Evolutionary conservation across 2,329 filamentous ascomycete species (phyloP).

Genomic region (Teratosphaeria epicoccoides): DNA sequence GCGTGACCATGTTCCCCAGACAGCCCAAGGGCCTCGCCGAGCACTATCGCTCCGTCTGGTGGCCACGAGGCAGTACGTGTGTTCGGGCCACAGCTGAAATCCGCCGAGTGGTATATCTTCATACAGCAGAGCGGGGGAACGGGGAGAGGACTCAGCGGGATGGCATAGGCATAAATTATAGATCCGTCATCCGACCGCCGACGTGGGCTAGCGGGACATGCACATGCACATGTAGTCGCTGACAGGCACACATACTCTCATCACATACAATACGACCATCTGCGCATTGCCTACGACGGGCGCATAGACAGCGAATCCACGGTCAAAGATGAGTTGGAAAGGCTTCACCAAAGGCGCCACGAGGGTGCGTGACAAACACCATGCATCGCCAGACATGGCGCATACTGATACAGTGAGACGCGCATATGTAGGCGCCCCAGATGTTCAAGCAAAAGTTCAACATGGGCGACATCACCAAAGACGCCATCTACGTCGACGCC

Average conservation of each 20-base stretch:
- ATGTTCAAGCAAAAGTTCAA: constrained; percentile 87
- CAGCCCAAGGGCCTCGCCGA: too few relatives aligned
- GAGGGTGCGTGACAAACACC: constrained; percentile 49
- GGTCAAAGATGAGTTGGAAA: constrained; percentile 80
- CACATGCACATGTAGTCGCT: too few relatives aligned
- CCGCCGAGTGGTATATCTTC: background rate
- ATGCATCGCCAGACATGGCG: constrained; percentile 2
- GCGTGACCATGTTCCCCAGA: background rate
- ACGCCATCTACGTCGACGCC: constrained; percentile 87
- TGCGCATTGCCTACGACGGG: background rate
- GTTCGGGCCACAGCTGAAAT: background rate
- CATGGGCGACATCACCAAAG: constrained; percentile 88
- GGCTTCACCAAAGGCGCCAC: constrained; percentile 84
- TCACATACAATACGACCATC: background rate
- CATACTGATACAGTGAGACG: constrained; percentile 15
- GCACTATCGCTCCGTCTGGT: too few relatives aligned
- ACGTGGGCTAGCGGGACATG: too few relatives aligned
- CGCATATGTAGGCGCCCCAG: constrained; percentile 60
- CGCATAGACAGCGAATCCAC: background rate
- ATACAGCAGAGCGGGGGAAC: background rate
- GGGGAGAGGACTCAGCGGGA: background rate
- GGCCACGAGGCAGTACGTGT: too few relatives aligned
- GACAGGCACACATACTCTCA: background rate
- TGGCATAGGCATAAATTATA: too few relatives aligned
- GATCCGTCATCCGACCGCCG: background rate